Base-by-base conservation (phyloP, 169 alveolate species). In the Eimeria tenella region DNA sequence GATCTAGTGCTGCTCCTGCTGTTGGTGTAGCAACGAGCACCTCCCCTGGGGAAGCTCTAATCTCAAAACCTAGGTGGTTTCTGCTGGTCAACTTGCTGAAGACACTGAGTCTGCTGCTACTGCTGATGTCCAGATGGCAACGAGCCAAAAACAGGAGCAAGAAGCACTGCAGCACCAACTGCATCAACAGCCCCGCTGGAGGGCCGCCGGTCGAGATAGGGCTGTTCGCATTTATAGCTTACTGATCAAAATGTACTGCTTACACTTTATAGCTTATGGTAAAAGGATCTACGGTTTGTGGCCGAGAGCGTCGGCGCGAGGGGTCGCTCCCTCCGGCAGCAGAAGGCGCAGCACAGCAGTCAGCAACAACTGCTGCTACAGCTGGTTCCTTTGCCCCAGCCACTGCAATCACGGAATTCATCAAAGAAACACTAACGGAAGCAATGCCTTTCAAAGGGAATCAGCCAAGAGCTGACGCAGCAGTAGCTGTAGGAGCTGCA, bases 401-500 rank as follows among this genome's bases (percentile, higher is more conserved):
- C 5, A 60, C 68, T 9, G 23, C 11, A 4, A 15, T 9, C 68
- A 4, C 0, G 23, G 13, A 15, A 4, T 9, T 60, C 68, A 9
- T 60, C 68, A 60, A 60, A 4, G 4, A 21, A 23, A 4, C 9
- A 70, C 21, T 3, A 70, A 5, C 21, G n/a, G 42, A 31, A 31
- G 42, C 42, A 70, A 23, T 70, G 31, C 42, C 31, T 70, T 15
- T 9, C 13, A n/a, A 13, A 7, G 31, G 53, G 79, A 23, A 21
- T 42, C 4, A 7, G 53, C 53, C 53, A 3, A n/a, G 7, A 21
- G 79, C 74, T 4, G 74, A 4, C 19, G 74, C 74, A 65, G 74
- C 74, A 6, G 73, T 8, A 70, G 79, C 79, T 23, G 79, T 52
- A 70, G 79, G 53, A 23, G 79, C 53, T 4, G 79, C 49, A 70